phyloP scores from a whole-genome alignment of 2,329 filamentous ascomycete species.

The Pseudocercospora macadamiae region DNA sequence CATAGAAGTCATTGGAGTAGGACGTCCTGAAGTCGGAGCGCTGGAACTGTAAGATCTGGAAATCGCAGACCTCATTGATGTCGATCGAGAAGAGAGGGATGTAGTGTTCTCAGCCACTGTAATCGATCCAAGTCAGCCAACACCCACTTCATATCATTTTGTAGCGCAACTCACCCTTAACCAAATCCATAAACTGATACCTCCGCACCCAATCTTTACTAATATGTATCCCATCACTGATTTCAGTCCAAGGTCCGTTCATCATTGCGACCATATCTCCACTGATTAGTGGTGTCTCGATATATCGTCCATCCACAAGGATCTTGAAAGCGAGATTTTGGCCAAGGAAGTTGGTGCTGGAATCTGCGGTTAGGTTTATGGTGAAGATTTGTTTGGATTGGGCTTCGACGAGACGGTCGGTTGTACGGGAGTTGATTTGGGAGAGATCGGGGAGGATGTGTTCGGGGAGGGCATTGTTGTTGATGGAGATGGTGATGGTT shows the following conservation, averaged over 20 bases:
- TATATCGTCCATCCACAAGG: slow-evolving; percentile 18
- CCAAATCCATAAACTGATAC: slow-evolving; percentile 13
- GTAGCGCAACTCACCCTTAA: too few species aligned
- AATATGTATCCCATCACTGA: slow-evolving; percentile 13
- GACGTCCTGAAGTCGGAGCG: background rate
- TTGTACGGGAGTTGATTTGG: slow-evolving; percentile 12
- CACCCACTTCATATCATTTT: too few species aligned
- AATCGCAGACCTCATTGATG: background rate
- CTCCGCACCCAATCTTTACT: slow-evolving; percentile 9
- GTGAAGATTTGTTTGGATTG: slow-evolving; percentile 16
- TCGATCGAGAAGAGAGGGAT: background rate
- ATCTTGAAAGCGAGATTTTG: slow-evolving; percentile 14
- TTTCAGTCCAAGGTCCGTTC: slow-evolving; percentile 8
- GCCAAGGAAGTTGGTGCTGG: slow-evolving; percentile 4
- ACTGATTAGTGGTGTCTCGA: slow-evolving; percentile 15
- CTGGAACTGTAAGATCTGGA: background rate
- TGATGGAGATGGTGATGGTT: slow-evolving; percentile 1
- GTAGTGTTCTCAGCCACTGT: background rate
- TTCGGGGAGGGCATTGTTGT: slow-evolving; percentile 13
- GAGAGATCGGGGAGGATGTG: slow-evolving; percentile 13
- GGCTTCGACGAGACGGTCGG: slow-evolving; percentile 17
- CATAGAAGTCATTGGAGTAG: background rate
- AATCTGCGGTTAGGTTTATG: slow-evolving; percentile 8
- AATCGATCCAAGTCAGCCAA: too few species aligned
- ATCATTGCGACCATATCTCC: background rate